Evolutionary conservation across 2,329 filamentous ascomycete genomes (phyloP), one percentile per base, ranked within the genome.

Genomic region (Chaetomiaceae sp.): DNA sequence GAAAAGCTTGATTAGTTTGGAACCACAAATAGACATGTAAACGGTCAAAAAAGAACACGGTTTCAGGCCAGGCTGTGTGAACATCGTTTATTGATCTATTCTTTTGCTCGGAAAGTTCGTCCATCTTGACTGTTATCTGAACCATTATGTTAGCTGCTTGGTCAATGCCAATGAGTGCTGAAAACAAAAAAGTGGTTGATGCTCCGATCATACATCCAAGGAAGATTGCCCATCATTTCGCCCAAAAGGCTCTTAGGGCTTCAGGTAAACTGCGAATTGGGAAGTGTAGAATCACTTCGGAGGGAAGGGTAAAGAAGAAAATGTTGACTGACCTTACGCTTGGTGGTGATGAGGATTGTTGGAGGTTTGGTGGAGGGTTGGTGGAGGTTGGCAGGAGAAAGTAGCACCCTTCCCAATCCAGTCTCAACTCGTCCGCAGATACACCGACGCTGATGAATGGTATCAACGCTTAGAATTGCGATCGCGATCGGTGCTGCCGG

Each of bases 181-280:
- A 49, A 48, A 48, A 49, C 19, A 33, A 16, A 37, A 16, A 38
- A 35, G 37, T 45, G 33, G 34, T 34, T 37, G 16, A 39, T 39
- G 47, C 44, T 66, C 62, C 62, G 57, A 72, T 85, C 80, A 85
- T 82, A 86, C 83, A 86, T 86, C 84, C 83, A 87, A 87, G 82
- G 82, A 86, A 86, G 82, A 67, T 73, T 68, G 67, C 68, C 83
- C 77, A 77, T 87, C 84, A 87, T 84, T 65, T 83, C 73, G 77
- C 79, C 77, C 72, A 70, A 72, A 77, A 81, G 82, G 82, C 83
- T 85, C 81, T 68, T 62, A 71, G 77, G 77, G 78, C 78, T 82
- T 87, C 83, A 76, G 87, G 86, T 87, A 89, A 89, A 89, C 86
- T 89, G 86, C 86, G 85, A 90, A 89, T 87, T 80, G 34, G 74